These are phyloP conservation scores for Aegilops sharonensis DNA, from an alignment of 176 grass and related monocot species.

Conservation along the genomic window DNA sequence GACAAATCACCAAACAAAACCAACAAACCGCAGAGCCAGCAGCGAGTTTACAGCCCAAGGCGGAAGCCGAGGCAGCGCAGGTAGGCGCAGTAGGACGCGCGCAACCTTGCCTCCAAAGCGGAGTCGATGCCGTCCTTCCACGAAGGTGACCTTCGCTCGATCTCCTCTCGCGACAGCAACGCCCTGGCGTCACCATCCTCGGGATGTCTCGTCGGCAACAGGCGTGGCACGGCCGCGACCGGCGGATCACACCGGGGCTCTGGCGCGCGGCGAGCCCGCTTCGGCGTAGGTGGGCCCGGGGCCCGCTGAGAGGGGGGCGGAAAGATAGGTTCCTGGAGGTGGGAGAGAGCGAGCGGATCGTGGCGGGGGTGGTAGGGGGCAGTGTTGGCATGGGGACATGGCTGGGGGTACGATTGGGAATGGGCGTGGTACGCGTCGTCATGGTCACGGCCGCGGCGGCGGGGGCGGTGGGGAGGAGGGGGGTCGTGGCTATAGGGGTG, in stretches of 20 bases:
- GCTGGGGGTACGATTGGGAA: not conserved
- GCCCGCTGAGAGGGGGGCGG: not conserved
- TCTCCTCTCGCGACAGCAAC: slow-evolving; percentile 58
- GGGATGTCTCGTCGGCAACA: not conserved
- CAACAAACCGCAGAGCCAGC: not conserved
- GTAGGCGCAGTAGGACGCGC: slow-evolving; percentile 65
- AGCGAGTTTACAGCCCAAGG: slow-evolving; percentile 45
- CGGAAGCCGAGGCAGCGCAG: slow-evolving; percentile 48
- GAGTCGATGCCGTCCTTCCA: slow-evolving; percentile 64
- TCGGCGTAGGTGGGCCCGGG: not conserved
- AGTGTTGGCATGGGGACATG: not conserved
- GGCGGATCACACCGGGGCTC: slow-evolving; percentile 11
- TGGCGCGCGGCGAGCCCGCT: slow-evolving; percentile 27
- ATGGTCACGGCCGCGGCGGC: slow-evolving; percentile 33
- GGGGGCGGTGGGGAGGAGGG: not conserved
- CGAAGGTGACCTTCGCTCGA: slow-evolving; percentile 66
- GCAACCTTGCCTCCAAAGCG: slow-evolving; percentile 51
- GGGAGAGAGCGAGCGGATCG: slow-evolving; percentile 11
- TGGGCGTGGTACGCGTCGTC: slow-evolving; percentile 1
- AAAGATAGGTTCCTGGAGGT: slow-evolving; percentile 17
- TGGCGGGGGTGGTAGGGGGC: not conserved
- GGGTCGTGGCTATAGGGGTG: not conserved
- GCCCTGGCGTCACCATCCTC: not conserved
- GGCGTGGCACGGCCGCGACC: not conserved
- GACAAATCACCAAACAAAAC: not conserved